phyloP scores from a whole-genome alignment of 768 basidiomycete species.

The Mycena floridula region DNA sequence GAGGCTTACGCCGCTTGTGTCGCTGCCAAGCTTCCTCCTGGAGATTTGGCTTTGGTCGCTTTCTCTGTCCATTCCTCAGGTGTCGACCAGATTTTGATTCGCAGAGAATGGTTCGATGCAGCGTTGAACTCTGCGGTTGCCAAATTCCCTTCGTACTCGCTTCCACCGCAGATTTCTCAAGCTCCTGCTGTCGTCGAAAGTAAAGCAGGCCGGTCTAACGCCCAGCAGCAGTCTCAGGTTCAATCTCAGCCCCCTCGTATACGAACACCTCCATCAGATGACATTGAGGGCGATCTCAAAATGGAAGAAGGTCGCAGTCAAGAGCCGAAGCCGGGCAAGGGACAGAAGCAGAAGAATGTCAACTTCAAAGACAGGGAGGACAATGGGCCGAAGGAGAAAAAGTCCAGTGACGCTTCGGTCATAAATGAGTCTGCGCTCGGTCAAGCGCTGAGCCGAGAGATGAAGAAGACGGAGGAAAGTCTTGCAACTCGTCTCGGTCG shows the following conservation, averaged over 20 bases:
- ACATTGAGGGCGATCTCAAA: slow-evolving; percentile 58
- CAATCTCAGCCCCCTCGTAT: slow-evolving; percentile 33
- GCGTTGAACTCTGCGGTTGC: slow-evolving; percentile 49
- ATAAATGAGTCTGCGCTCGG: slow-evolving; percentile 52
- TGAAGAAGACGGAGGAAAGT: slow-evolving; percentile 77
- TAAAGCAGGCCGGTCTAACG: slow-evolving; percentile 10
- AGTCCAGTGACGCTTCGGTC: slow-evolving; percentile 23
- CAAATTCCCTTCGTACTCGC: slow-evolving; percentile 53
- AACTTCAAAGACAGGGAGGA: slow-evolving; percentile 45
- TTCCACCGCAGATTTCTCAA: slow-evolving; percentile 24
- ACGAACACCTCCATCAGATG: slow-evolving; percentile 72
- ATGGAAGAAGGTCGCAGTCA: slow-evolving; percentile 50
- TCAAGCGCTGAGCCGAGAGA: slow-evolving; percentile 64
- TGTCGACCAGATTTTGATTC: slow-evolving; percentile 82
- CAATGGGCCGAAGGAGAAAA: slow-evolving; percentile 25
- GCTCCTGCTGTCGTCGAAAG: slow-evolving; percentile 17
- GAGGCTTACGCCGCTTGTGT: slow-evolving; percentile 82
- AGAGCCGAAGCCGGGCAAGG: slow-evolving; percentile 38
- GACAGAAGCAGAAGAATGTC: slow-evolving; percentile 48
- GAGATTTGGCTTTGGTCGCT: slow-evolving; percentile 75
- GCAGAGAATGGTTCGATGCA: slow-evolving; percentile 80
- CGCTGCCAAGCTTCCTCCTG: slow-evolving; percentile 71
- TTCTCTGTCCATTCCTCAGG: slow-evolving; percentile 89
- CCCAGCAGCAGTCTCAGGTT: slow-evolving; percentile 11
- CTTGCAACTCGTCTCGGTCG: slow-evolving; percentile 73